Evolutionary conservation across 2,329 filamentous ascomycete genomes (phyloP).

Genomic region (Xylaria polymorpha): DNA sequence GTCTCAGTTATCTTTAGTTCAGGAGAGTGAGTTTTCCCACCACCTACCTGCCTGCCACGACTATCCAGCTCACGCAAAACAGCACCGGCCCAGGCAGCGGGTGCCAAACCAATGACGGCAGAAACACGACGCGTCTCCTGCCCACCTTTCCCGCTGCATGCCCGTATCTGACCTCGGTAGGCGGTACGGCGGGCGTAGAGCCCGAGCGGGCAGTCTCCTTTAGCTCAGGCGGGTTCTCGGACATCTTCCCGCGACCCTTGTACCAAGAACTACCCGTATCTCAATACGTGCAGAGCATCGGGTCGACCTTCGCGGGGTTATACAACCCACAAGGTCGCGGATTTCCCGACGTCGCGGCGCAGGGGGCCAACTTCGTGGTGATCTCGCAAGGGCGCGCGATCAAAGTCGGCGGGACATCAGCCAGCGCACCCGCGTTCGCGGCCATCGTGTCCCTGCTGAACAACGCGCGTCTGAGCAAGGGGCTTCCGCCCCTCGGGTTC

Average conservation of each 20-base stretch:
- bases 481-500: conserved; percentile 18
- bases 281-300: conserved; percentile 59
- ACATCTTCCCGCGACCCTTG: conserved; percentile 20
- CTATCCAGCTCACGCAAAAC: not conserved
- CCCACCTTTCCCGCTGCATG: conserved; percentile 57
- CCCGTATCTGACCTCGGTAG: conserved; percentile 33
- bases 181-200: conserved; percentile 22
- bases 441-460: conserved; percentile 26
- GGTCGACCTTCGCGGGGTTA: conserved; percentile 55
- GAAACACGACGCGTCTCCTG: conserved; percentile 59
- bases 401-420: conserved; percentile 18
- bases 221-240: conserved; percentile 35
- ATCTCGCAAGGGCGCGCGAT: not conserved
- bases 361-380: conserved; percentile 13
- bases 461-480: conserved; percentile 17
- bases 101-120: conserved; percentile 67
- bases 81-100: conserved; percentile 46
- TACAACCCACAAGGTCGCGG: conserved; percentile 64
- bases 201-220: conserved; percentile 34
- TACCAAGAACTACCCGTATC: conserved; percentile 43
- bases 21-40: conserved; percentile 43
- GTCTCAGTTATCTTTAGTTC: conserved; percentile 47
- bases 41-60: not conserved
- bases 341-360: conserved; percentile 50
- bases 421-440: conserved; percentile 28